These are phyloP conservation scores for Apiotrichum laibachii DNA, from an alignment of 1,284 basidiomycete species.

Conservation along the genomic window DNA sequence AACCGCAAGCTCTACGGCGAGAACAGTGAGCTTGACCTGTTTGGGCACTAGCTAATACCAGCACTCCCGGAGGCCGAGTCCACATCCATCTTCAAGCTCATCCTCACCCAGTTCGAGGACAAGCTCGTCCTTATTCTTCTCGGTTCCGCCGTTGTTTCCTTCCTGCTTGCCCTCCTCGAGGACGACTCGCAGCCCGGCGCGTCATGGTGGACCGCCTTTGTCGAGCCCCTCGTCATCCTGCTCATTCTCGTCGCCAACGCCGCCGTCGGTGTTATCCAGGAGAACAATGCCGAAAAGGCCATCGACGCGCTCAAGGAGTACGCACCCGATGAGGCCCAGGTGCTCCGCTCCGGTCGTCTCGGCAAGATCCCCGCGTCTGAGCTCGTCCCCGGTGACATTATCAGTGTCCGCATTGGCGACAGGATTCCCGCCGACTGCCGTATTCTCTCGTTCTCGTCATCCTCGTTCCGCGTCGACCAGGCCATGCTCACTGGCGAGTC, in stretches of 20 bases:
- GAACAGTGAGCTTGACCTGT: slow-evolving; percentile 63
- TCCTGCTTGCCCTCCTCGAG: slow-evolving; percentile 82
- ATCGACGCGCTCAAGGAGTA: slow-evolving; percentile 96
- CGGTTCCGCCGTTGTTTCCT: slow-evolving; percentile 84
- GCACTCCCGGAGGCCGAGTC: slow-evolving; percentile 77
- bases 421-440: slow-evolving; percentile 91
- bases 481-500: slow-evolving; percentile 93
- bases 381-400: slow-evolving; percentile 89
- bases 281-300: slow-evolving; percentile 88
- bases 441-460: slow-evolving; percentile 77
- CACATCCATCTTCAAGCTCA: slow-evolving; percentile 87
- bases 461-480: slow-evolving; percentile 86
- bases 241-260: slow-evolving; percentile 92
- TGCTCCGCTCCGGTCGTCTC: slow-evolving; percentile 71
- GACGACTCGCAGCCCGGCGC: slow-evolving; percentile 61
- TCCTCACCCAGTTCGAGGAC: slow-evolving; percentile 97
- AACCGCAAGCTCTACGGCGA: slow-evolving; percentile 77
- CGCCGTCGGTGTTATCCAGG: slow-evolving; percentile 89
- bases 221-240: slow-evolving; percentile 88
- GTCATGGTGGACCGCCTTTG: slow-evolving; percentile 69
- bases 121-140: slow-evolving; percentile 92
- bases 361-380: slow-evolving; percentile 74
- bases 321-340: slow-evolving; percentile 90
- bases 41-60: slow-evolving; percentile 39
- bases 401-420: slow-evolving; percentile 85